Evolutionary conservation across 257 asterid species (phyloP).

Genomic region (Nicotiana undulata): DNA sequence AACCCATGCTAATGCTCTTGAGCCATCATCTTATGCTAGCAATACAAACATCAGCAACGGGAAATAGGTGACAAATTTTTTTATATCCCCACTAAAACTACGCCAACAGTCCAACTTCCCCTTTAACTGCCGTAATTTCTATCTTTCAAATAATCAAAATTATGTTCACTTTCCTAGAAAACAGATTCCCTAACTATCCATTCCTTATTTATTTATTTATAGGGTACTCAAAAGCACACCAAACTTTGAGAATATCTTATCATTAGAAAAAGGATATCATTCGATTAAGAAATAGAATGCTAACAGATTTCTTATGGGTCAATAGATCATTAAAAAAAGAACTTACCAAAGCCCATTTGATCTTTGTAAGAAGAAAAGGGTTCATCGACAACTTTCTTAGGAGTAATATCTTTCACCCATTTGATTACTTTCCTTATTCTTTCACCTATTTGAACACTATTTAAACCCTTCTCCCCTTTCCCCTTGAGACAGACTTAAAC

Average conservation of each 20-base stretch:
- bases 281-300: background rate
- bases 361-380: constrained; percentile 96
- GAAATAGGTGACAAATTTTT: background rate
- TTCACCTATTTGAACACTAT: constrained; percentile 56
- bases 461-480: constrained; percentile 83
- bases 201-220: no score
- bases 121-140: background rate
- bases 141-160: background rate
- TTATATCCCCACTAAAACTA: background rate
- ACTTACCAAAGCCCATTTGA: constrained; percentile 84
- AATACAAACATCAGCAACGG: background rate
- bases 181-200: no score
- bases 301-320: background rate
- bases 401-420: constrained; percentile 86
- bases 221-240: no score
- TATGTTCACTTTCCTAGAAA: background rate
- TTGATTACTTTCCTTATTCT: no score
- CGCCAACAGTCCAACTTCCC: background rate
- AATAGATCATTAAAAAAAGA: background rate
- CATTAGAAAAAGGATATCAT: no score
- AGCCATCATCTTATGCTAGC: background rate
- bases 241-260: no score
- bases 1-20: background rate
- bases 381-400: constrained; percentile 50
- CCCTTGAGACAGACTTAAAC: no score